A percentile compares a stretch with the other conserved stretches of the same genome.
These are phyloP conservation scores for Clarireedia hainanense DNA, from an alignment of 2,329 filamentous ascomycete species.

Conservation along the genomic window DNA sequence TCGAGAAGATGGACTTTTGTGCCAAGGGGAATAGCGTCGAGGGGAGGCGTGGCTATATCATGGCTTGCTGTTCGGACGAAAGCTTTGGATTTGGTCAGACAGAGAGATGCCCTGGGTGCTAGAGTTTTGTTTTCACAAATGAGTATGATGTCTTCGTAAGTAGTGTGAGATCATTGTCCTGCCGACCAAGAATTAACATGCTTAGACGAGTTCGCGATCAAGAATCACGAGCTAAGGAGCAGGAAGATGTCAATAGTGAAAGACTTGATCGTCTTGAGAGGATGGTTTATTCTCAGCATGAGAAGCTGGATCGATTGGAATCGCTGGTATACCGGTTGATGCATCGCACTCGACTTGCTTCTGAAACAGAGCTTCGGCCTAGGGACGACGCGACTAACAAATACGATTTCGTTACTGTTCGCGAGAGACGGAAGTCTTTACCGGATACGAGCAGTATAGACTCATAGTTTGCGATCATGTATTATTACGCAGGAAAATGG, in stretches of 20 bases:
- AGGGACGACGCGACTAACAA: not conserved
- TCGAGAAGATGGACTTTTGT: constrained; percentile 33
- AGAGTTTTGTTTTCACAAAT: constrained; percentile 42
- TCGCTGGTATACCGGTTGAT: constrained; percentile 19
- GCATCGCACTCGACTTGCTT: constrained; percentile 2
- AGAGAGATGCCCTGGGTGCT: constrained; percentile 38
- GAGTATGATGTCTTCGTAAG: constrained; percentile 40
- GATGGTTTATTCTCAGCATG: constrained; percentile 17
- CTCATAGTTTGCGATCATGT: too few relatives aligned
- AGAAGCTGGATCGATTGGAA: constrained; percentile 21
- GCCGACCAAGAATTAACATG: not conserved
- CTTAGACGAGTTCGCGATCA: constrained; percentile 21
- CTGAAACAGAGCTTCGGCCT: not conserved
- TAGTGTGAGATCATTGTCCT: not conserved
- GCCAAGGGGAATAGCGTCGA: constrained; percentile 32
- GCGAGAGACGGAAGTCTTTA: not conserved
- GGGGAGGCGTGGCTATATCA: constrained; percentile 35
- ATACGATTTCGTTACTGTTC: not conserved
- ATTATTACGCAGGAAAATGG: too few relatives aligned
- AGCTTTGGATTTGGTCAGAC: constrained; percentile 38
- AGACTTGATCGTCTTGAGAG: constrained; percentile 18
- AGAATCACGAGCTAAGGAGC: constrained; percentile 15
- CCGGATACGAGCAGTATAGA: too few relatives aligned
- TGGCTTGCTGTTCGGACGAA: constrained; percentile 39
- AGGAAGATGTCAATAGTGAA: constrained; percentile 16